Base-by-base conservation (phyloP, 805 yeast species). In the Wickerhamomyces ciferrii region DNA sequence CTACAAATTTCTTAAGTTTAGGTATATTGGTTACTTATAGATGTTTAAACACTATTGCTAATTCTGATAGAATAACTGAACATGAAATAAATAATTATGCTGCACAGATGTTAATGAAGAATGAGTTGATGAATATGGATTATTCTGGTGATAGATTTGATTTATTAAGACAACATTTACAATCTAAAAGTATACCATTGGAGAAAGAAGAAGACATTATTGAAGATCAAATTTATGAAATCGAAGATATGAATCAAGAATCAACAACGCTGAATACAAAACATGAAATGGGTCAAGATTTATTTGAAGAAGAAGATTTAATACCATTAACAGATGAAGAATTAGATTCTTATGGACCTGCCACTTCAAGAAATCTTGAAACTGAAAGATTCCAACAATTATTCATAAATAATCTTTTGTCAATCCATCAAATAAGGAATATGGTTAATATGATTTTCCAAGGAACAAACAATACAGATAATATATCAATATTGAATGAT, bases 1-100 rank as follows among this genome's bases (percentile, higher is more conserved):
- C 70, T 1, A 63, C 70, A 1, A 69, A 69, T 44, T 38, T 69
- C 0, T 50, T 67, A 1, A 61, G 68, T 2, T 53, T 69, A 24
- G 61, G 63, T 1, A 68, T 69, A 6, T 48, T 67, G 5, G 61
- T 61, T 6, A 55, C 68, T 1, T 66, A 64, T 51, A 54, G 66
- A 29, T 59, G 68, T 0, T 37, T 65, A 31, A 50, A 56, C 5
- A 52, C 60, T 7, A 32, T 59, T n/a, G 44, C 55, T 8, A 45
- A 34, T n/a, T 10, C 37, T 5, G 47, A 45, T 21, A 17, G 39
- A 20, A 31, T 31, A 5, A 7, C 17, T 6, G 7, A 31, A 5
- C 7, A n/a, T 15, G 35, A 31, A 15, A 14, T 15, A 31, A 8
- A 31, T 31, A n/a, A 4, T 15, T 21, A 20, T 15, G 17, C 24